Evolutionary conservation across 2,329 filamentous ascomycete species (phyloP), one percentile per base, ranked within the genome.

Genomic region (Fusarium camptoceras): DNA sequence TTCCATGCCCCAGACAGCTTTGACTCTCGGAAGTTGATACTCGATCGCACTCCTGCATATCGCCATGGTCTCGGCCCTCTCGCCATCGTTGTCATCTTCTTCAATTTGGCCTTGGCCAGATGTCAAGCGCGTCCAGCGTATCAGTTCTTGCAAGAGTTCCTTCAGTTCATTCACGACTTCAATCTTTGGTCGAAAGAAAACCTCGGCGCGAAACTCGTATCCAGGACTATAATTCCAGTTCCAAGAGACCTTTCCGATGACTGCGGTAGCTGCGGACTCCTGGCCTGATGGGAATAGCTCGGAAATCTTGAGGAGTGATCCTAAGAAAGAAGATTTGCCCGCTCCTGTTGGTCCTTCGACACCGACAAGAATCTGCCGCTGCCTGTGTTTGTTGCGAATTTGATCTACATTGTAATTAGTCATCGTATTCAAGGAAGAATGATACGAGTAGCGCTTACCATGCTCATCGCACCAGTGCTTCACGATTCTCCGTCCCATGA

Each of bases 221-320:
- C 55, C 64, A 7, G 68, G 68, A 0, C 37, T 39, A 3, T 71
- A 25, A 11, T 72, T 57, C 24, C 68, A 18, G 39, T 80, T 80
- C 65, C 72, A 80, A 0, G 70, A 67, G 0, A 77, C 65, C 7
- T 70, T 72, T 6, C 72, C 77, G 1, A 64, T 48, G 0, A 76
- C 75, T 0, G 78, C 76, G 0, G 78, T 80, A 0, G 75, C 66
- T 0, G 78, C 78, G 8, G 60, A 59, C 9, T 76, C 68, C n/a
- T 77, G 77, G 10, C 71, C 75, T 0, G 77, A 77, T 3, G 79
- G 78, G 0, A 80, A 60, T 2, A 81, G 58, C 18, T 78, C 77
- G 8, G 48, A n/a, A 1, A 59, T 37, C 1, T 37, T 18, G 1
- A 72, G 58, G 0, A 72, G 51, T 0, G 64, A 41, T 2, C 42